phyloP scores from a whole-genome alignment of 495 filamentous ascomycete species.

The Podospora anserina region DNA sequence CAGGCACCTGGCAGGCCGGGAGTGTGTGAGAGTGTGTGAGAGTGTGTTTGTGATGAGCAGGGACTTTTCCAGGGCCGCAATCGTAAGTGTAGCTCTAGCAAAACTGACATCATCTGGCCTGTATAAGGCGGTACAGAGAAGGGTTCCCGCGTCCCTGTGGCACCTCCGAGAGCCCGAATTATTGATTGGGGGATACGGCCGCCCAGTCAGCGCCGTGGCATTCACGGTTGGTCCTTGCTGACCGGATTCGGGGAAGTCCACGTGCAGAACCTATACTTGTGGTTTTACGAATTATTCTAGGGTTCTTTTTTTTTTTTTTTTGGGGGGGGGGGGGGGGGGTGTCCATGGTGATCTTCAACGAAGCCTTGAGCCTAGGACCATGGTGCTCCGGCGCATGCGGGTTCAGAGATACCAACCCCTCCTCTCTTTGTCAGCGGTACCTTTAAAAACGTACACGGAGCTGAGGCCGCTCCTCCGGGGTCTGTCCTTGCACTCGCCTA shows the following conservation, averaged over 20 bases:
- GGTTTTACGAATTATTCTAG: background rate
- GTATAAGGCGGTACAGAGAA: conserved; percentile 5
- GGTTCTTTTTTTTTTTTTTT: background rate
- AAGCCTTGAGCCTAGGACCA: background rate
- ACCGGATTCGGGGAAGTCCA: background rate
- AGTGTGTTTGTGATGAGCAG: conserved; percentile 1
- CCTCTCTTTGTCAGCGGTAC: background rate
- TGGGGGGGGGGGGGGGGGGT: no score
- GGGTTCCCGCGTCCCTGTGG: conserved; percentile 11
- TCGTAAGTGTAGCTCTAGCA: background rate
- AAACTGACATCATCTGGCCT: conserved; percentile 6
- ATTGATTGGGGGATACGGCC: conserved; percentile 12
- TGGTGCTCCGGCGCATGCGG: background rate
- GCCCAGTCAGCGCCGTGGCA: background rate
- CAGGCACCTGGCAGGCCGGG: background rate
- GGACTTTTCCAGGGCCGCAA: conserved; percentile 12
- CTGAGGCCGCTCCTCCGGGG: background rate
- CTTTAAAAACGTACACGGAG: background rate
- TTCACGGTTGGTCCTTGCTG: background rate
- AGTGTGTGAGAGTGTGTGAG: background rate
- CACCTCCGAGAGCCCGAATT: conserved; percentile 3
- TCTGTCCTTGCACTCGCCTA: background rate
- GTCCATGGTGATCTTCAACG: background rate
- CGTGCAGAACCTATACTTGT: background rate
- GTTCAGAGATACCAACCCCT: background rate